These are phyloP conservation scores for Lasiosphaeria miniovina DNA, from an alignment of 495 filamentous ascomycete species.

Conservation along the genomic window DNA sequence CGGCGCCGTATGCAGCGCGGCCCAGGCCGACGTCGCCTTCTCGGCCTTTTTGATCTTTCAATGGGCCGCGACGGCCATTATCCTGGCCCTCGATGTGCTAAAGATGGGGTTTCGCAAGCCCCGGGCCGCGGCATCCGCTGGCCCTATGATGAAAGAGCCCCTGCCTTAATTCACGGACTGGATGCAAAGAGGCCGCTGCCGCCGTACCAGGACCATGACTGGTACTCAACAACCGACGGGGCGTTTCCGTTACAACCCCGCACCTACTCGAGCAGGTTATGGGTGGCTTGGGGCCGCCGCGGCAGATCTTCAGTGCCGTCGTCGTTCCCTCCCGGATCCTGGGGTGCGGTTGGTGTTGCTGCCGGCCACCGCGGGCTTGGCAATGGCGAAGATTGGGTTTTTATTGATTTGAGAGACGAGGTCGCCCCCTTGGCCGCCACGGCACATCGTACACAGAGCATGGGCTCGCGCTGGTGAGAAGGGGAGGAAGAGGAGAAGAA, in stretches of 20 bases:
- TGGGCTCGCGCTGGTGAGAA: constrained; percentile 2
- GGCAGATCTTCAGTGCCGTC: neutral
- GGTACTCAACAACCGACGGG: neutral
- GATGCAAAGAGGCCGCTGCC: neutral
- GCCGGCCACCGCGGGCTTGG: neutral
- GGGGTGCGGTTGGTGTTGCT: neutral
- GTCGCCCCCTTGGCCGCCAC: neutral
- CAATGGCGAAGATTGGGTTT: constrained; percentile 9
- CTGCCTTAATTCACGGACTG: constrained; percentile 16
- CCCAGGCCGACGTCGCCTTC: constrained; percentile 47
- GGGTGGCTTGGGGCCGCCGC: constrained; percentile 14
- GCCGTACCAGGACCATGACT: constrained; percentile 1
- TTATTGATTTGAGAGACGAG: constrained; percentile 7
- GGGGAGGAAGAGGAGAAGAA: neutral
- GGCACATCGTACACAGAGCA: neutral
- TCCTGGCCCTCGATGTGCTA: constrained; percentile 36
- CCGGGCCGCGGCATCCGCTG: constrained; percentile 3
- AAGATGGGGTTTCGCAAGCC: constrained; percentile 32
- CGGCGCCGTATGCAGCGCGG: constrained; percentile 47
- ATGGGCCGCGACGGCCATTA: constrained; percentile 40
- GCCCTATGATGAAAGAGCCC: constrained; percentile 31
- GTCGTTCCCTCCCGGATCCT: constrained; percentile 4
- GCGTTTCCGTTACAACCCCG: no score
- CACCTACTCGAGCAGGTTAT: constrained; percentile 1
- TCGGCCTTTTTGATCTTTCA: constrained; percentile 39